Evolutionary conservation across 2,329 filamentous ascomycete species (phyloP).

Genomic region (Diaporthe ampelina): DNA sequence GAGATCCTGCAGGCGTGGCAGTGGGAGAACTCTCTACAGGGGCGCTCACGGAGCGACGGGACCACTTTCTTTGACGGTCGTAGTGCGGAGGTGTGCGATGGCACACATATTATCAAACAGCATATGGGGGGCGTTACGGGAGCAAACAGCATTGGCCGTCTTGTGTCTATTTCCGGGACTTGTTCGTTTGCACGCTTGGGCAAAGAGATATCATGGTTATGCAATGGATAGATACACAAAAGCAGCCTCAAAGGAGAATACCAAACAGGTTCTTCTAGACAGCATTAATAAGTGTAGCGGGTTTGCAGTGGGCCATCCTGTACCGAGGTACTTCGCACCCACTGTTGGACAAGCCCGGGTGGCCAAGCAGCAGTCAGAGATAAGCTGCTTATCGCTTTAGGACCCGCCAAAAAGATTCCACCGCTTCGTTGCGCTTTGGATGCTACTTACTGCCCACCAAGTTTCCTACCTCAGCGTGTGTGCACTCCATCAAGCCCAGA

Average conservation of each 20-base stretch:
- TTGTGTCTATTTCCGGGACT: constrained; percentile 14
- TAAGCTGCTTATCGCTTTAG: constrained; percentile 21
- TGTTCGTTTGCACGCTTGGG: constrained; percentile 1
- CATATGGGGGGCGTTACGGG: constrained; percentile 40
- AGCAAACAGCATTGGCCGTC: constrained; percentile 29
- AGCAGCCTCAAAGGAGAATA: not conserved
- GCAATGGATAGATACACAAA: not conserved
- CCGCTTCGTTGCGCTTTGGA: not conserved
- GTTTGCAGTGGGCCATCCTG: not conserved
- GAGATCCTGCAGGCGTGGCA: not conserved
- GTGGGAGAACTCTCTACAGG: not conserved
- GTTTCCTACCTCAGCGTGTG: not conserved
- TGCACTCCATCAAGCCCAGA: not conserved
- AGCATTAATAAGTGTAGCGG: not conserved
- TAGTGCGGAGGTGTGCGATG: not conserved
- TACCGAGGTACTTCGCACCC: no score
- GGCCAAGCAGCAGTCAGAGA: not conserved
- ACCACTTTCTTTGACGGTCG: not conserved
- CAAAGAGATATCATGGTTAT: not conserved
- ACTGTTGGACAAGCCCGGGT: no score
- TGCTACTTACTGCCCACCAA: not conserved
- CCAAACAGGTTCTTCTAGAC: not conserved
- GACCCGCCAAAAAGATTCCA: constrained; percentile 33
- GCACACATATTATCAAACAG: constrained; percentile 8
- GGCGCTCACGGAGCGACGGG: not conserved